Evolutionary conservation across 306 rosid species (phyloP), one percentile per base, ranked within the genome.

Genomic region (Glycine soja): DNA sequence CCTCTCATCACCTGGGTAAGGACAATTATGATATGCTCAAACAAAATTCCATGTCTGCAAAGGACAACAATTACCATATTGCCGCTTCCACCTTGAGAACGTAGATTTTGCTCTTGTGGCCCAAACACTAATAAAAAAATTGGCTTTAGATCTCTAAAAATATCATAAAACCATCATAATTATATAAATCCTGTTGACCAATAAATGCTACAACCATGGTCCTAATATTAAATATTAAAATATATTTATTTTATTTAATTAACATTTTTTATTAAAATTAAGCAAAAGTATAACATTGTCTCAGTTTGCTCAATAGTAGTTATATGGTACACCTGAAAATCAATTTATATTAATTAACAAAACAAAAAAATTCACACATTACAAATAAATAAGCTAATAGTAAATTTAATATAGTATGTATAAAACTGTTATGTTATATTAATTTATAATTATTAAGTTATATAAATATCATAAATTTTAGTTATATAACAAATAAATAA

Each of bases 1-100:
- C n/a, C n/a, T n/a, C 56, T 40, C 76, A 13, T 63, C 30, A 68
- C 15, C 19, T 72, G 13, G 30, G 43, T 52, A 63, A 53, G 53
- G 59, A 56, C 50, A 58, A 16, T 51, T 59, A 68, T 18, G 53
- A 67, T 81, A 52, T 40, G 11, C 47, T 51, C 45, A 67, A 84
- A 68, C 14, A 70, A 79, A 73, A 61, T 48, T 19, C 4, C 32
- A 65, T 59, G 45, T 58, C 48, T 70, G 59, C 62, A 85, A 16
- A 81, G 71, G 76, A 73, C 48, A 66, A 42, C 13, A 75, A 82
- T 83, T 86, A 96, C 99, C 91, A 88, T 86, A 80, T 90, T 90
- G 74, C 88, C 87, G 78, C 83, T 82, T 58, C 87, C 85, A 80
- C 78, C 77, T 18, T 65, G 86, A 84, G 87, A 70, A 62, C 58